phyloP scores from a whole-genome alignment of 495 filamentous ascomycete species.

The Cairneyella variabilis region DNA sequence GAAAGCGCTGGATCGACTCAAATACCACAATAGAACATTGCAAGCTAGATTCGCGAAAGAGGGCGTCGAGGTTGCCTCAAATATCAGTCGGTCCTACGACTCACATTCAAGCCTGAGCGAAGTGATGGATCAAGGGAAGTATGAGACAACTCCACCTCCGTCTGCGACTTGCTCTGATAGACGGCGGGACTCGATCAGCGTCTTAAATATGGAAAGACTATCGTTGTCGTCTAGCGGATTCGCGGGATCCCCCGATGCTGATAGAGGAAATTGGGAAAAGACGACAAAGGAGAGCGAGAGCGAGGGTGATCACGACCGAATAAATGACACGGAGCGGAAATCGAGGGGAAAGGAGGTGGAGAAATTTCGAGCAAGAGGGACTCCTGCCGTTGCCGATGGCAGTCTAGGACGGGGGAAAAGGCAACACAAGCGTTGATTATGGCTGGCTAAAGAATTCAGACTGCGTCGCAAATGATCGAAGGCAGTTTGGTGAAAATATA shows the following conservation, averaged over 20 bases:
- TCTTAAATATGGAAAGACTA: too few species aligned
- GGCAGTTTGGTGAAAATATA: too few species aligned
- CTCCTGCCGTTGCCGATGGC: background rate
- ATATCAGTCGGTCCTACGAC: background rate
- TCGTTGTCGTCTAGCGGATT: too few species aligned
- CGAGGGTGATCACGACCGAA: too few species aligned
- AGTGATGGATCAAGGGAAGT: background rate
- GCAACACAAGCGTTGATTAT: too few species aligned
- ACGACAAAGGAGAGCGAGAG: background rate
- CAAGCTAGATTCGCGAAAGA: constrained; percentile 14
- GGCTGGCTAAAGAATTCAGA: too few species aligned
- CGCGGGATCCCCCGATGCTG: too few species aligned
- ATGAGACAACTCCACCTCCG: background rate
- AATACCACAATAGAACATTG: constrained; percentile 4
- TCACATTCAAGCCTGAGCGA: background rate
- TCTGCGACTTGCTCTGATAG: too few species aligned
- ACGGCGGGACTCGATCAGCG: too few species aligned
- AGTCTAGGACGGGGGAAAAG: too few species aligned
- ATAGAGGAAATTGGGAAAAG: background rate
- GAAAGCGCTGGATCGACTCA: background rate
- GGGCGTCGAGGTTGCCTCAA: constrained; percentile 2
- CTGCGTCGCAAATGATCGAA: too few species aligned
- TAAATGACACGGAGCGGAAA: background rate
- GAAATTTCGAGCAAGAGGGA: too few species aligned
- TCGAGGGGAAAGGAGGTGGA: background rate